Evolutionary conservation across 2,329 filamentous ascomycete genomes (phyloP), one percentile per base, ranked within the genome.

Genomic region (Xylaria hypoxylon): DNA sequence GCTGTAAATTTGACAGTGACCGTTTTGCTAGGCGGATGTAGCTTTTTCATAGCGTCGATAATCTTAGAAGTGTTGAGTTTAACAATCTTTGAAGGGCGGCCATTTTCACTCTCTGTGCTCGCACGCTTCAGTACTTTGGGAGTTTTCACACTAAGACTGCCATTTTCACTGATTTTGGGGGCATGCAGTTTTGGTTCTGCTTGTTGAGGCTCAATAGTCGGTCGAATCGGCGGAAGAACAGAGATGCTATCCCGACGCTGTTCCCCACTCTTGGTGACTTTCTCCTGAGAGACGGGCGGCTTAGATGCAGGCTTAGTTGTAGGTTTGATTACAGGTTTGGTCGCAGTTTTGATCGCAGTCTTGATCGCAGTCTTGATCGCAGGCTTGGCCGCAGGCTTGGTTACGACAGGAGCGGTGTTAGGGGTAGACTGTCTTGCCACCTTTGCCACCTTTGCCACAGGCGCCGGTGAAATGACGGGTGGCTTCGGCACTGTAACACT

Each of bases 71-170:
- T 77, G 22, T 76, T 64, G 11, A 78, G 71, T 62, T 76, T 77
- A n/a, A 78, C 64, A 6, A 78, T 71, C 69, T 78, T 78, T 5
- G 71, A 74, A 17, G 76, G 76, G 11, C 75, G 71, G 10, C 67
- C 61, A 6, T 72, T 69, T 19, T 76, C 75, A 31, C 69, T 71
- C 47, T 77, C 76, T 5, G 73, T 73, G 28, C 74, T 77, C 5
- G 72, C 63, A 3, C 76, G 72, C 57, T 78, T 78, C 3, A 70
- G 60, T 28, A 68, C 47, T 47, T 68, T 73, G 0, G 69, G 33
- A 28, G 60, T 7, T 45, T 75, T 75, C 1, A 65, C 28, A 19
- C 61, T 50, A 19, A 70, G 62, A 22, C 65, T 59, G 11, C 62
- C 56, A 50, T 69, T 72, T 31, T 65, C 72, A 42, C 72, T 74